Percentiles rank a stretch among this genome's conserved stretches.
phyloP scores from a whole-genome alignment of 345 rosid species.

The Gynandropsis gynandra region DNA sequence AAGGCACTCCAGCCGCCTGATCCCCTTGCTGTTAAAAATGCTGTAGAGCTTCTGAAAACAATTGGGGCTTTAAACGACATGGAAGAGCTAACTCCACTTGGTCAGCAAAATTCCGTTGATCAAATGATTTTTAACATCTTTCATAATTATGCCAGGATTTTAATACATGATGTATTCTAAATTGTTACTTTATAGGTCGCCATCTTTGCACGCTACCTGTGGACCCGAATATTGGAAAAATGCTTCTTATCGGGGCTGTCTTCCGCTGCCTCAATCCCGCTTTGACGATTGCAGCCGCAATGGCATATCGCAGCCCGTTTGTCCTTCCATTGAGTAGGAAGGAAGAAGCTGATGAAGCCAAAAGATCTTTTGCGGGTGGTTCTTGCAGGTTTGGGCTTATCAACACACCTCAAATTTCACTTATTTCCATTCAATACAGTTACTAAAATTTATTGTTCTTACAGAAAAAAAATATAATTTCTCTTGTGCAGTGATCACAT shows the following conservation, averaged over 20 bases:
- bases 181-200: conserved; percentile 40
- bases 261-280: conserved; percentile 94
- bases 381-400: conserved; percentile 67
- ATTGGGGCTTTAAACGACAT: conserved; percentile 79
- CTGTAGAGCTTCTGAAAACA: conserved; percentile 88
- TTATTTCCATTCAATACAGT: too few species aligned
- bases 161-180: conserved; percentile 16
- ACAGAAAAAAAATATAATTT: conserved; percentile 13
- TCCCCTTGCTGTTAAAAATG: conserved; percentile 90
- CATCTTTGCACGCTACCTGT: conserved; percentile 82
- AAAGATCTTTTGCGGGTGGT: conserved; percentile 84
- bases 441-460: too few species aligned
- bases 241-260: conserved; percentile 92
- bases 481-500: conserved; percentile 80
- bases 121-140: too few species aligned
- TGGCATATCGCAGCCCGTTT: conserved; percentile 86
- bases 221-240: conserved; percentile 92
- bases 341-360: conserved; percentile 85
- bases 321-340: conserved; percentile 77
- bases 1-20: conserved; percentile 98
- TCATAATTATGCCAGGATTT: too few species aligned
- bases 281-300: conserved; percentile 89
- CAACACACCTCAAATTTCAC: too few species aligned
- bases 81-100: conserved; percentile 91
- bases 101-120: conserved; percentile 31